Base-by-base conservation (phyloP, 805 yeast species). In the Starmera dryadoides region DNA sequence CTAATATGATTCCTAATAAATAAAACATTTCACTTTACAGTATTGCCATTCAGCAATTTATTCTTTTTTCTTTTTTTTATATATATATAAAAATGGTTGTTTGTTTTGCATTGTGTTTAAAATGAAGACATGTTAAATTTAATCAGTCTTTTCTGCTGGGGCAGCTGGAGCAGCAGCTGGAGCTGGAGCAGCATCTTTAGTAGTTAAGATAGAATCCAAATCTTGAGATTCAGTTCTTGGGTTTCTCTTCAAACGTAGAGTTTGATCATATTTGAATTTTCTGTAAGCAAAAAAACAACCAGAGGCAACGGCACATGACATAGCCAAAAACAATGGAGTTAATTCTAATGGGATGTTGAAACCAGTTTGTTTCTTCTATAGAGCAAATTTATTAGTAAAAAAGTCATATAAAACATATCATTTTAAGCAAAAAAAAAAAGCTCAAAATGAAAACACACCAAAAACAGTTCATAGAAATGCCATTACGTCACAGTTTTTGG, bases 311-410 rank as follows among this genome's bases (percentile, higher is more conserved):
- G 79, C 81, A 42, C 73, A 70, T 55, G 74, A 72, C 66, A 75
- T 68, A 30, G 79, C 79, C 28, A 71, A 62, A 51, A 73, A 73
- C 47, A 76, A 63, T 55, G 81, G 81, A 42, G 77, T 71, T 52
- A 76, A 59, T 61, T 76, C 81, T 39, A 75, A 70, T 52, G 81
- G 81, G 39, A 75, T 49, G 33, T 53, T 52, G 33, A 52, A 36
- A 42, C 63, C 63, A 40, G 63, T 62, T 22, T 57, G 42, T 52
- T 66, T 66, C 49, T 65, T 67, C 62, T 63, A n/a, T n/a, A 46
- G 42, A 33, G 19, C 23, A 32, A 32, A 32, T 31, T 8, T 17
- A 6, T 21, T 37, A 37, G 40, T 37, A 32, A 18, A 12, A 17
- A 20, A 16, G n/a, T n/a, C 14, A 20, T 10, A 12, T 8, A 19